These are phyloP conservation scores for Geranomyces variabilis DNA, from an alignment of 192 early-diverging fungal species.

Conservation along the genomic window DNA sequence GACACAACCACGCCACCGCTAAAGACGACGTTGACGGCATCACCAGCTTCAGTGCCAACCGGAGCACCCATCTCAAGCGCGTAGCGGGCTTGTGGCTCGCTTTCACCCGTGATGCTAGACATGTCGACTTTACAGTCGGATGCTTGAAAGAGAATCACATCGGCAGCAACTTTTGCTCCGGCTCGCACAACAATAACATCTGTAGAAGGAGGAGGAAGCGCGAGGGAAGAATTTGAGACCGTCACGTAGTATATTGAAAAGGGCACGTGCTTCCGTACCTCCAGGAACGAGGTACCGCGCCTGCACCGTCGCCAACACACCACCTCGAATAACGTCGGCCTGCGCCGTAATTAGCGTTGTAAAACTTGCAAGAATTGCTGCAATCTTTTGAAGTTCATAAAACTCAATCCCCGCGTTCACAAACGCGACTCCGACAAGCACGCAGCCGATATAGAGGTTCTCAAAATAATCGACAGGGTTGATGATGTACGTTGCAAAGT, in stretches of 20 bases:
- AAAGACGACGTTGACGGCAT: slow-evolving; percentile 55
- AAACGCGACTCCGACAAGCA: slow-evolving; percentile 54
- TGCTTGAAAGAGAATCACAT: slow-evolving; percentile 39
- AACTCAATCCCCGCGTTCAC: slow-evolving; percentile 61
- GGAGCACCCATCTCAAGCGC: slow-evolving; percentile 24
- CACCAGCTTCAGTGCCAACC: slow-evolving; percentile 39
- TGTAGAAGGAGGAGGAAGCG: not conserved
- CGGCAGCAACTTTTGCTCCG: slow-evolving; percentile 53
- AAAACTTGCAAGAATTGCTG: slow-evolving; percentile 65
- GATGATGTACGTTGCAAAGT: slow-evolving; percentile 74
- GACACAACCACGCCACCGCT: slow-evolving; percentile 44
- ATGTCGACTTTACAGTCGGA: slow-evolving; percentile 55
- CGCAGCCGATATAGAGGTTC: slow-evolving; percentile 65
- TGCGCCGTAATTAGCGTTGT: slow-evolving; percentile 49
- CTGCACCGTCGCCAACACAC: slow-evolving; percentile 17
- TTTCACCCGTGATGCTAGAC: slow-evolving; percentile 56
- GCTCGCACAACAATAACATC: slow-evolving; percentile 46
- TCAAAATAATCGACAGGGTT: slow-evolving; percentile 75
- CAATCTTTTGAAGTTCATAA: slow-evolving; percentile 67
- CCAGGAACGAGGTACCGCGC: slow-evolving; percentile 48
- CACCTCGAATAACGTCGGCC: slow-evolving; percentile 41
- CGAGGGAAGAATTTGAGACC: too few relatives aligned
- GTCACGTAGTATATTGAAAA: too few relatives aligned
- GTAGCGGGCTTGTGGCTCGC: slow-evolving; percentile 41
- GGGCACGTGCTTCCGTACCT: not conserved